A percentile compares a stretch with the other conserved stretches of the same genome.
Conservation (phyloP, 768 basidiomycete genomes). For the Pleurotus platypus region DNA sequence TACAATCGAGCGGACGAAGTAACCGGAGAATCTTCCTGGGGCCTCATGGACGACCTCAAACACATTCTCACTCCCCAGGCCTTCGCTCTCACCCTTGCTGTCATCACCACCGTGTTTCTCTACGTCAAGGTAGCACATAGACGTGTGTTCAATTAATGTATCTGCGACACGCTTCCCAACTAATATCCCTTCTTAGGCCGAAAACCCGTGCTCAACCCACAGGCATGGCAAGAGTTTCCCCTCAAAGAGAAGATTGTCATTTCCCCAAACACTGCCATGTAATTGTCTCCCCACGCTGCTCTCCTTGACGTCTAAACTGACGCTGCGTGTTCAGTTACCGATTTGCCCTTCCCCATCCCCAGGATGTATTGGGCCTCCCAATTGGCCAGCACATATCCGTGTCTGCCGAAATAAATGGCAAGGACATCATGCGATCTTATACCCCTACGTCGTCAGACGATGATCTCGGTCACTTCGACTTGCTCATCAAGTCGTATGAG, state of each 20-base stretch:
- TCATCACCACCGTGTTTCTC: constrained; percentile 46
- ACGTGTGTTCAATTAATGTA: constrained; percentile 4
- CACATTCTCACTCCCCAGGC: constrained; percentile 27
- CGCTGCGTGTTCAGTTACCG: constrained; percentile 64
- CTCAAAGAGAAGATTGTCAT: constrained; percentile 78
- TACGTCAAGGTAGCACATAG: constrained; percentile 41
- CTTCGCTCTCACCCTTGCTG: constrained; percentile 47
- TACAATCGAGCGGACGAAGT: constrained; percentile 5
- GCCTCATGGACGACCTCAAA: constrained; percentile 8
- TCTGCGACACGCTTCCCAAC: neutral
- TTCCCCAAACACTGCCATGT: constrained; percentile 97
- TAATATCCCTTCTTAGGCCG: constrained; percentile 38
- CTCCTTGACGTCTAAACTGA: neutral
- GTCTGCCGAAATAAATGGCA: constrained; percentile 86
- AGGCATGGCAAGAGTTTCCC: constrained; percentile 78
- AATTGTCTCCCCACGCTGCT: constrained; percentile 7
- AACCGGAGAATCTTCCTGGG: constrained; percentile 4
- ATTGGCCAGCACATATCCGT: constrained; percentile 96
- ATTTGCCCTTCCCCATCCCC: constrained; percentile 72
- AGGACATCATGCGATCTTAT: constrained; percentile 87
- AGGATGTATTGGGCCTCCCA: constrained; percentile 87
- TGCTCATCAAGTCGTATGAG: constrained; percentile 98
- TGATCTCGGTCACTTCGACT: constrained; percentile 90
- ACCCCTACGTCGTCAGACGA: constrained; percentile 95
- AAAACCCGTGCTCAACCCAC: constrained; percentile 70